Percentiles rank a stretch among this genome's conserved stretches.
These are phyloP conservation scores for Wallacemonas sp. DNA, from an alignment of 208 protist species.

Conservation along the genomic window DNA sequence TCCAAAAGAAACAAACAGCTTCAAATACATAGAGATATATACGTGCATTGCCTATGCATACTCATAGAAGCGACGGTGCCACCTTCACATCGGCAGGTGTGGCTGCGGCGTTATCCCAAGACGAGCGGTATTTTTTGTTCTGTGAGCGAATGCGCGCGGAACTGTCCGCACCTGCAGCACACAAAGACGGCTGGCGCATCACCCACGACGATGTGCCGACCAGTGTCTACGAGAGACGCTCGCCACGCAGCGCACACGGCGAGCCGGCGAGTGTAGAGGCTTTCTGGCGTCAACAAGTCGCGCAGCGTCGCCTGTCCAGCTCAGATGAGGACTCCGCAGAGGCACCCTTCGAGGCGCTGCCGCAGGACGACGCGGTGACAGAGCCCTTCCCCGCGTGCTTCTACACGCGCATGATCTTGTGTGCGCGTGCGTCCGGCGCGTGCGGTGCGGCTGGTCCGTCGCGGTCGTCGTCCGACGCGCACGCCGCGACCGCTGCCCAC, in stretches of 20 bases:
- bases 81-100: background rate
- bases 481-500: background rate
- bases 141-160: background rate
- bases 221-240: background rate
- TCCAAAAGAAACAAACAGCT: no score
- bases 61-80: background rate
- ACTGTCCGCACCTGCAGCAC: background rate
- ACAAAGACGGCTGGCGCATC: background rate
- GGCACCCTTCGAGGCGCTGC: background rate
- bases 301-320: background rate
- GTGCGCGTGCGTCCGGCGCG: no score
- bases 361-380: no score
- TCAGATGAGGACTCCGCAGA: background rate
- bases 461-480: background rate
- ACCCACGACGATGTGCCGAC: background rate
- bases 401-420: constrained; percentile 4
- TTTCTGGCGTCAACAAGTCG: no score
- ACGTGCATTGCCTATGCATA: no score
- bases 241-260: background rate
- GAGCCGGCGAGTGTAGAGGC: background rate
- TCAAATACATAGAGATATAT: no score
- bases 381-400: constrained; percentile 8
- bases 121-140: constrained; percentile 7
- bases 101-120: background rate
- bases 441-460: background rate